Conservation (phyloP, 257 asterid species). For the Eucommia ulmoides region DNA sequence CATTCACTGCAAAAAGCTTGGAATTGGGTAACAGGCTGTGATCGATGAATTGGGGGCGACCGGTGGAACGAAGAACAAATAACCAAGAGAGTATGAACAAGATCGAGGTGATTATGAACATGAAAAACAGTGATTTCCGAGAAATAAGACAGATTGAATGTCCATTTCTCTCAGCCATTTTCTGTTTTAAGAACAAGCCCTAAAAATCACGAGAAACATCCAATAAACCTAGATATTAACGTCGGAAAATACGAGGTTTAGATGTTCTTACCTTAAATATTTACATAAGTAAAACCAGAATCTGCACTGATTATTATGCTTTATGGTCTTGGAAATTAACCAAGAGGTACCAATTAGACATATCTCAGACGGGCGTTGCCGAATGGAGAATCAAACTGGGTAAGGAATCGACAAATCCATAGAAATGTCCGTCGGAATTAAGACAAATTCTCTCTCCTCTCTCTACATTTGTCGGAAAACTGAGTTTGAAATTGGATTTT, state of each 20-base stretch:
- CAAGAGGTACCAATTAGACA: not conserved
- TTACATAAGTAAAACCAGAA: not conserved
- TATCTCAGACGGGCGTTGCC: not conserved
- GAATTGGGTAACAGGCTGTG: slow-evolving; percentile 36
- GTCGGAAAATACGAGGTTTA: not conserved
- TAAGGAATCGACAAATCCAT: too few relatives aligned
- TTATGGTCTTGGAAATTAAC: not conserved
- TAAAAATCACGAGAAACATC: not conserved
- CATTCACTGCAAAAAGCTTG: slow-evolving; percentile 19
- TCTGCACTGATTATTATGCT: not conserved
- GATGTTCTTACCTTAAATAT: not conserved
- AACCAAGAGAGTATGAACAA: slow-evolving; percentile 72
- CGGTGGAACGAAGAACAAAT: slow-evolving; percentile 45
- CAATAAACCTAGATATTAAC: not conserved
- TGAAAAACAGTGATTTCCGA: slow-evolving; percentile 47
- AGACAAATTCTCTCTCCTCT: too few relatives aligned
- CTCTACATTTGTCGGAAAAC: not conserved
- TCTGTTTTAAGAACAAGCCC: slow-evolving; percentile 18
- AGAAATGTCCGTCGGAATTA: too few relatives aligned
- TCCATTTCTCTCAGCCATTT: slow-evolving; percentile 27
- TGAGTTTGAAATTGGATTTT: too few relatives aligned
- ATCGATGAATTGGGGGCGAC: slow-evolving; percentile 28
- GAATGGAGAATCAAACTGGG: slow-evolving; percentile 1
- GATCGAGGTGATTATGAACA: slow-evolving; percentile 46
- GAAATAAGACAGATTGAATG: slow-evolving; percentile 19